Percentiles rank a stretch among this genome's conserved stretches.
These are phyloP conservation scores for Linderniella brevidens DNA, from an alignment of 257 asterid species.

Conservation along the genomic window DNA sequence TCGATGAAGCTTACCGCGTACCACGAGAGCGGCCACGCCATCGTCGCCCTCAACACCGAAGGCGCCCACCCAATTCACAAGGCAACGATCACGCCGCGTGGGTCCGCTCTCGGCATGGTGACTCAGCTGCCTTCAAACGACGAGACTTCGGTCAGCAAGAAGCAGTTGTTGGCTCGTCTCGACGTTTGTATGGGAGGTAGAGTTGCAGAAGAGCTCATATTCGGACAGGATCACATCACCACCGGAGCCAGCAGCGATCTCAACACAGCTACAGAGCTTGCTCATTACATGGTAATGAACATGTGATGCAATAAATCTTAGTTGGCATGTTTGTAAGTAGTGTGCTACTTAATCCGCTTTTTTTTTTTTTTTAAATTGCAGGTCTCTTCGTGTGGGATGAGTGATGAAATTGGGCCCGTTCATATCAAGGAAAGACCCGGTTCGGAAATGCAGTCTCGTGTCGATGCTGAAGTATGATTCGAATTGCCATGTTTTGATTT, in stretches of 20 bases:
- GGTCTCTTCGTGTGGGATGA: conserved; percentile 93
- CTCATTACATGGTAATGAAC: conserved; percentile 94
- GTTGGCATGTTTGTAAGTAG: too few relatives aligned
- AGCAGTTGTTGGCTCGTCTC: conserved; percentile 82
- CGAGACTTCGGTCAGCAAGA: conserved; percentile 88
- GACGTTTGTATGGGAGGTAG: conserved; percentile 99
- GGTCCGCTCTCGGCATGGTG: conserved; percentile 95
- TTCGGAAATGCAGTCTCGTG: conserved; percentile 83
- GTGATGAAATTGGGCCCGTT: conserved; percentile 86
- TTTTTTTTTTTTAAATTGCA: conserved; percentile 7
- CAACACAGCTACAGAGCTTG: conserved; percentile 76
- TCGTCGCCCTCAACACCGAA: conserved; percentile 85
- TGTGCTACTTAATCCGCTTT: background rate
- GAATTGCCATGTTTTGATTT: conserved; percentile 4
- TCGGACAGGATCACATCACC: conserved; percentile 77
- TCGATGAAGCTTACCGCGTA: conserved; percentile 92
- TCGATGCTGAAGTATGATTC: conserved; percentile 78
- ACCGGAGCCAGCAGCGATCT: conserved; percentile 96
- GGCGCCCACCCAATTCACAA: conserved; percentile 97
- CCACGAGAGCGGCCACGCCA: conserved; percentile 96
- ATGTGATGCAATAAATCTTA: too few relatives aligned
- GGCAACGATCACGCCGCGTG: conserved; percentile 92
- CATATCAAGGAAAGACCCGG: conserved; percentile 87
- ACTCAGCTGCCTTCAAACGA: conserved; percentile 91
- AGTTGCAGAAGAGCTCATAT: conserved; percentile 92